These are phyloP conservation scores for Pittosporum tobira DNA, from an alignment of 129 eudicot genomes.

Conservation along the genomic window DNA sequence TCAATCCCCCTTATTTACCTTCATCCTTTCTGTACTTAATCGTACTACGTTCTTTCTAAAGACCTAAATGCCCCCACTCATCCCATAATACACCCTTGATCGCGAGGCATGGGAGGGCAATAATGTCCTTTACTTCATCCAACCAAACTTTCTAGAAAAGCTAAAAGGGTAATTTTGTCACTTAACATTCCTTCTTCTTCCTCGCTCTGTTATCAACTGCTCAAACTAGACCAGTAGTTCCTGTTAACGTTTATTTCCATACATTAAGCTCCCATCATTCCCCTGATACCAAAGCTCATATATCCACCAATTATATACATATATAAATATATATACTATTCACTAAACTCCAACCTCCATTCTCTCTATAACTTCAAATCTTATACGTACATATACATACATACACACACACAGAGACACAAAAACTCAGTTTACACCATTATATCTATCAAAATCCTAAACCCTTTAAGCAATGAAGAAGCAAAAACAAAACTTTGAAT, in stretches of 20 bases:
- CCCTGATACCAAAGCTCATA: not conserved
- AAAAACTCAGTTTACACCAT: not conserved
- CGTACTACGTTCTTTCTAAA: slow-evolving; percentile 39
- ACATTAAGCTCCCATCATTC: not conserved
- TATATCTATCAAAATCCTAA: not conserved
- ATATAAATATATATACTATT: not conserved
- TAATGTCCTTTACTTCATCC: slow-evolving; percentile 18
- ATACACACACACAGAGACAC: too few species aligned
- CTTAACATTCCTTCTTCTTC: slow-evolving; percentile 26
- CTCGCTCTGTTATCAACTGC: slow-evolving; percentile 42
- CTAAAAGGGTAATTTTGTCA: slow-evolving; percentile 29
- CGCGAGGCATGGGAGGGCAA: slow-evolving; percentile 17
- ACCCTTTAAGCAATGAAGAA: slow-evolving; percentile 47
- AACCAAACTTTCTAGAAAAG: slow-evolving; percentile 7
- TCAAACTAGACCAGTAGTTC: too few species aligned
- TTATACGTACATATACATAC: too few species aligned
- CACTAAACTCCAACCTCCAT: slow-evolving; percentile 6
- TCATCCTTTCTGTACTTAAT: slow-evolving; percentile 45
- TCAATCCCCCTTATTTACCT: slow-evolving; percentile 12
- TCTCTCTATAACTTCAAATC: not conserved
- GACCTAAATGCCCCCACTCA: slow-evolving; percentile 33
- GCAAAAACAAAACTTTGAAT: slow-evolving; percentile 26
- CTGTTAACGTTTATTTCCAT: slow-evolving; percentile 51
- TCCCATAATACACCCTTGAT: not conserved
- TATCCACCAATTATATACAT: not conserved